Evolutionary conservation across 345 rosid species (phyloP).

Genomic region (Eucalyptus brandiana): DNA sequence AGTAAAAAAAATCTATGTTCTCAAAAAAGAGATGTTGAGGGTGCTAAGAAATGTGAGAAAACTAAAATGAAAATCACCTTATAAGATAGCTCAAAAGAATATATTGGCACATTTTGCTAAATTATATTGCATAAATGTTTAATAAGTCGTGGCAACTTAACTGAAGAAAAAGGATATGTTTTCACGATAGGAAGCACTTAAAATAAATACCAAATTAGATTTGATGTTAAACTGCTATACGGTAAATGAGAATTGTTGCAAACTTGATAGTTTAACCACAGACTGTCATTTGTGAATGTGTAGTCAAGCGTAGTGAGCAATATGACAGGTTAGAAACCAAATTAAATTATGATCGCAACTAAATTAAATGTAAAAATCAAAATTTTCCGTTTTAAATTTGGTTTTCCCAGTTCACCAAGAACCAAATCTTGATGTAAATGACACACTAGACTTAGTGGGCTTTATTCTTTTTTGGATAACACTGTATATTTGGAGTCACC

Average conservation of each 20-base stretch:
- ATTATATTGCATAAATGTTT: background rate
- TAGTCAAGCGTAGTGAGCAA: background rate
- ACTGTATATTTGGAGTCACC: background rate
- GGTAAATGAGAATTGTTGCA: background rate
- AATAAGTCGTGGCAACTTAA: background rate
- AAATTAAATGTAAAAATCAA: background rate
- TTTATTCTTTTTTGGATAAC: background rate
- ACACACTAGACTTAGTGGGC: background rate
- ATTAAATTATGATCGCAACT: background rate
- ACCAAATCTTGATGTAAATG: background rate
- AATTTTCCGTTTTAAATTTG: background rate
- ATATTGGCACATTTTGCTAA: background rate
- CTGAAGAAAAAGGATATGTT: background rate
- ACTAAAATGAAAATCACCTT: background rate
- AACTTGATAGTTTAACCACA: background rate
- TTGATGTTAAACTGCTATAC: background rate
- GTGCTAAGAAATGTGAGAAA: background rate
- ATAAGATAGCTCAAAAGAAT: background rate
- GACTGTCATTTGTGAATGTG: background rate
- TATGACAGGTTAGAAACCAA: background rate
- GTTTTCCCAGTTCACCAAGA: background rate
- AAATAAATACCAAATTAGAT: background rate
- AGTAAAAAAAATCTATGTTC: background rate
- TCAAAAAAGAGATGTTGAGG: background rate
- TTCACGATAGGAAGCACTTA: background rate